Base-by-base conservation (phyloP, 129 eudicot genomes). In the Artemisia argyi region DNA sequence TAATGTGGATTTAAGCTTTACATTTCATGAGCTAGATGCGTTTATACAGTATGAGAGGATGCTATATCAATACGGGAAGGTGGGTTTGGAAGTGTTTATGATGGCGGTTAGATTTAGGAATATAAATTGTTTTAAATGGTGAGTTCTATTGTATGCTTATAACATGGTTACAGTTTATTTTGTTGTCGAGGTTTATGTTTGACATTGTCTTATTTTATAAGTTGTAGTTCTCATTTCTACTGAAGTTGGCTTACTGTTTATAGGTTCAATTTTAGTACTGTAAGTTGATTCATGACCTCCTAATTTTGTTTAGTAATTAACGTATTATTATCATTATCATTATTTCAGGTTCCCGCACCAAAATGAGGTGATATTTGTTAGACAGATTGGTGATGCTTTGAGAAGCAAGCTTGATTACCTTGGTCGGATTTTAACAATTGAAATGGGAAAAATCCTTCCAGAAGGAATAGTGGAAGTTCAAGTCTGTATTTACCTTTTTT, bases 401-500 rank as follows among this genome's bases (percentile, higher is more conserved):
- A 85, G 98, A 86, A 72, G 82, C 72, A 94, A 94, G 75, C 96
- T 87, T 10, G 79, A 88, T 69, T 80, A 82, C 64, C 96, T 94
- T 78, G 98, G 98, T 56, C 91, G 93, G 75, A 91, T 94, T 56
- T 83, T 94, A 12, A 90, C 98, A 44, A 89, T 90, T 69, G 98
- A 94, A 79, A 90, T 94, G 98, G 98, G 98, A 64, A 94, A 94
- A 73, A 94, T 94, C 61, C 91, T 94, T 70, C 85, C 98, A 2
- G 98, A 94, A 89, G 98, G 98, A 78, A 87, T 94, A 11, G 98
- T 97, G 80, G 98, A 94, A 82, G 98, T 94, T 85, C 98, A 94
- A 85, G 98, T 94, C 85, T 20, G 22, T 20, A 20, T 20, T 20
- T 20, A 20, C 1, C 22, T 20, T 20, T 20, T 1, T 20, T 20